Conservation (phyloP, 805 yeast genomes). For the Barnettozyma californica region DNA sequence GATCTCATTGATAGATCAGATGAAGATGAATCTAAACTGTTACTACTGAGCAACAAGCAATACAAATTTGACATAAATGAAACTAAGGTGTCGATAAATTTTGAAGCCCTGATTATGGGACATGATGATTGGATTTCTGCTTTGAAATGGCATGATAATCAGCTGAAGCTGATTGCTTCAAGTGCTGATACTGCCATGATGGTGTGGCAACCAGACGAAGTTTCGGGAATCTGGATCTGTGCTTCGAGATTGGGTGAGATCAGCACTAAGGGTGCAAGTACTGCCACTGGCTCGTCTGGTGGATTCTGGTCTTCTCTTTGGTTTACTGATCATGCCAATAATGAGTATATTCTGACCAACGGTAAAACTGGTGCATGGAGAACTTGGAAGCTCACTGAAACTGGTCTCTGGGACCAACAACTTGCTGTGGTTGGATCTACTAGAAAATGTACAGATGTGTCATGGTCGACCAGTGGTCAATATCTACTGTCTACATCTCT, state of each 20-base stretch:
- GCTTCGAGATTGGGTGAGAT: slow-evolving; percentile 81
- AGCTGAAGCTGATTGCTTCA: slow-evolving; percentile 64
- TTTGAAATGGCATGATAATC: slow-evolving; percentile 65
- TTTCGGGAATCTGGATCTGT: slow-evolving; percentile 89
- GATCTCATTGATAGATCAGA: slow-evolving; percentile 52
- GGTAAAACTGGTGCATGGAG: slow-evolving; percentile 95
- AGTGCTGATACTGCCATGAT: slow-evolving; percentile 92
- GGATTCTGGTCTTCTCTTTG: slow-evolving; percentile 70
- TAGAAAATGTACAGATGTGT: slow-evolving; percentile 67
- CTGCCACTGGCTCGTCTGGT: slow-evolving; percentile 93
- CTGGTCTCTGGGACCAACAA: slow-evolving; percentile 36
- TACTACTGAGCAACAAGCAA: slow-evolving; percentile 64
- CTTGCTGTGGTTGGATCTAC: slow-evolving; percentile 74
- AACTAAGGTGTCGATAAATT: slow-evolving; percentile 52
- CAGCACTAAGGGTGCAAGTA: slow-evolving; percentile 93
- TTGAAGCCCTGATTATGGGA: slow-evolving; percentile 94
- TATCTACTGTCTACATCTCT: slow-evolving; percentile 73
- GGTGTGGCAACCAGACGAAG: slow-evolving; percentile 86
- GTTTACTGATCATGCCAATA: slow-evolving; percentile 40
- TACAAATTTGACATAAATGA: slow-evolving; percentile 45
- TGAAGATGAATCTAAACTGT: slow-evolving; percentile 46
- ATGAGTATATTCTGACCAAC: slow-evolving; percentile 63
- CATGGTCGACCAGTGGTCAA: slow-evolving; percentile 66
- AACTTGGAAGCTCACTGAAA: slow-evolving; percentile 46
- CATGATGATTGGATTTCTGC: slow-evolving; percentile 97